Evolutionary conservation across 805 yeast species (phyloP), one percentile per base, ranked within the genome.

Genomic region (Torulaspora quercuum): DNA sequence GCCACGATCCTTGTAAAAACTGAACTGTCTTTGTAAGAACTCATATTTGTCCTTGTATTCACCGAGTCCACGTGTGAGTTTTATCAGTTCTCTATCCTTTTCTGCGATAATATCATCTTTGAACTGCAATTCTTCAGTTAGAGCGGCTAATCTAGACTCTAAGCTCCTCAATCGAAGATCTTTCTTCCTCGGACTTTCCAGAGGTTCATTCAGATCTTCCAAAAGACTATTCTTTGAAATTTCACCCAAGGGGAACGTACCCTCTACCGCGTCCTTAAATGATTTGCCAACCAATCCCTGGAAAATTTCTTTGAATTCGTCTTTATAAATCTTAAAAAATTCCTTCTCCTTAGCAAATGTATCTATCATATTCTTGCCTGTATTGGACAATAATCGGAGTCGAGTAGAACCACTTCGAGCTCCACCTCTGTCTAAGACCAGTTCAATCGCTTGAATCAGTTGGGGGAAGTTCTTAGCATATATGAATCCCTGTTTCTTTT

Each of bases 271-370:
- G 12, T 49, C 51, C n/a, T 40, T 46, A 35, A 61, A 61, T 1
- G 57, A 48, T n/a, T 49, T 44, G 3, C 68, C 68, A 6, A 59
- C 40, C 14, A 66, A 41, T 5, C 59, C 54, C 16, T 49, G 49
- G 33, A 64, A 63, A 13, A 62, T 39, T 11, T 52, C 44, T 19
- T 48, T 41, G 47, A 63, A 60, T 12, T 63, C 66, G 7, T 55
- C 48, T 39, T 56, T 64, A 34, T 55, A 50, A 1, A 65, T 49
- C 31, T 59, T 58, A 26, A 48, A 47, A 28, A 50, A 48, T n/a
- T 52, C 50, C 17, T 62, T 53, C 5, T 54, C 57, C 12, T 44
- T 51, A 8, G 59, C 48, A 40, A 56, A 64, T n/a, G 56, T 50
- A 11, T 42, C 51, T 7, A 63, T 33, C 7, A 57, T 50, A 12